Evolutionary conservation across 164 flowering plant genomes (phyloP), one percentile per base, ranked within the genome.

Genomic region (Vitis rotundifolia): DNA sequence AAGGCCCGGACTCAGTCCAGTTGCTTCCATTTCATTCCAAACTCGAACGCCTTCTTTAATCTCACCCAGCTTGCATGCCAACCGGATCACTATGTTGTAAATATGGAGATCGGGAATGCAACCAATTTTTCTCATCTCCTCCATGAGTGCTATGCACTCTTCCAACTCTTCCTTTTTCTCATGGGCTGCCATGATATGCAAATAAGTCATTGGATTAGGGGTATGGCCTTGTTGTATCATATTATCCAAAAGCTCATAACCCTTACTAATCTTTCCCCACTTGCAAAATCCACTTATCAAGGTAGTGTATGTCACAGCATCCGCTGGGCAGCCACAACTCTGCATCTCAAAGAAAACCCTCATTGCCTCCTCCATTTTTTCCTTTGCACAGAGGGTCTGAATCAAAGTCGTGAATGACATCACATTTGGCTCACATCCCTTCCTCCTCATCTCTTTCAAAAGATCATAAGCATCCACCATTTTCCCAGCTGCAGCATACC

Each of bases 271-370:
- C 82, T 91, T 91, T 16, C 95, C 87, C 80, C 86, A 83, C 78
- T 89, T 94, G 76, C 97, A 92, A 63, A 91, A 93, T 13, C 98
- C 98, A 75, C 95, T 85, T 7, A 94, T 86, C 73, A 94, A 68
- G 0, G 97, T 84, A 11, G 97, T 89, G 67, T 89, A 89, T 9
- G 97, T 91, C 73, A 92, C 88, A 47, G 80, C 87, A 80, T 94
- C 98, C 0, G 91, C 92, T 68, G 79, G 79, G 73, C 98, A 92
- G 6, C 91, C 93, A 68, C 76, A 80, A 60, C 76, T 86, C 75
- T 82, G 72, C 94, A 92, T 94, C 66, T 92, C 93, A 49, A 66
- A 64, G 55, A 88, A 85, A 12, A 88, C 83, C 71, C 82, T 70
- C 88, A 89, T 85, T 11, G 97, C 97, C 72, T 88, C 93, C 64